These are phyloP conservation scores for Amauroascus verrucosus DNA, from an alignment of 2,329 filamentous ascomycete species.

Conservation along the genomic window DNA sequence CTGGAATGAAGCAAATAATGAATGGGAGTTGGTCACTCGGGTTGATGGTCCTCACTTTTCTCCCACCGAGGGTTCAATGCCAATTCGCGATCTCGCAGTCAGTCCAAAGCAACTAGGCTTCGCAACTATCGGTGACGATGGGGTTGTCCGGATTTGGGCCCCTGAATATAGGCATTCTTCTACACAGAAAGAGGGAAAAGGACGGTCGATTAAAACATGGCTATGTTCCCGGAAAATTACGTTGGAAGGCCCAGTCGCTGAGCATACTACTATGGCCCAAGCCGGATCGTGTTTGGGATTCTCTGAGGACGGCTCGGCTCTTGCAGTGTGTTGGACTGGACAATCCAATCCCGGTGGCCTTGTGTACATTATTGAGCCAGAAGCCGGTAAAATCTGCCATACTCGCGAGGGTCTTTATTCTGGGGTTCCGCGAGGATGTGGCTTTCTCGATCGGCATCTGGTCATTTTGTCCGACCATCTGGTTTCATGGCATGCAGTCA, in stretches of 20 bases:
- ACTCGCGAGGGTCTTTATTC: conserved; percentile 59
- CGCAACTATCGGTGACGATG: conserved; percentile 75
- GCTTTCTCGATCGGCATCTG: conserved; percentile 62
- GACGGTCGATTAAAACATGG: conserved; percentile 62
- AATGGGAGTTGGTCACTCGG: conserved; percentile 67
- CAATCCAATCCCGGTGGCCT: conserved; percentile 44
- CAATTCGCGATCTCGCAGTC: conserved; percentile 61
- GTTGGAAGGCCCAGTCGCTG: conserved; percentile 34
- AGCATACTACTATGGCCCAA: conserved; percentile 25
- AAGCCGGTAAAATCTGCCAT: conserved; percentile 55
- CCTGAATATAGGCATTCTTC: conserved; percentile 62
- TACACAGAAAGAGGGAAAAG: conserved; percentile 38
- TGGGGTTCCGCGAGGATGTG: conserved; percentile 55
- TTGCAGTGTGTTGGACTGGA: conserved; percentile 50
- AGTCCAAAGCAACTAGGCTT: conserved; percentile 63
- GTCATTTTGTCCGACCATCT: conserved; percentile 65
- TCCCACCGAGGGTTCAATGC: conserved; percentile 41
- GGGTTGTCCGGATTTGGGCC: conserved; percentile 69
- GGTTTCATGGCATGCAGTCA: conserved; percentile 73
- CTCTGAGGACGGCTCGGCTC: conserved; percentile 71
- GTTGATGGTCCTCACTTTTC: conserved; percentile 70
- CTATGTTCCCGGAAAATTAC: conserved; percentile 50
- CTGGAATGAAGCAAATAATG: conserved; percentile 46
- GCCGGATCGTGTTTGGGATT: conserved; percentile 56
- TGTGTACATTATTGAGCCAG: conserved; percentile 66